These are phyloP conservation scores for Metschnikowia gelsemii DNA, from an alignment of 805 yeast species.

Conservation along the genomic window DNA sequence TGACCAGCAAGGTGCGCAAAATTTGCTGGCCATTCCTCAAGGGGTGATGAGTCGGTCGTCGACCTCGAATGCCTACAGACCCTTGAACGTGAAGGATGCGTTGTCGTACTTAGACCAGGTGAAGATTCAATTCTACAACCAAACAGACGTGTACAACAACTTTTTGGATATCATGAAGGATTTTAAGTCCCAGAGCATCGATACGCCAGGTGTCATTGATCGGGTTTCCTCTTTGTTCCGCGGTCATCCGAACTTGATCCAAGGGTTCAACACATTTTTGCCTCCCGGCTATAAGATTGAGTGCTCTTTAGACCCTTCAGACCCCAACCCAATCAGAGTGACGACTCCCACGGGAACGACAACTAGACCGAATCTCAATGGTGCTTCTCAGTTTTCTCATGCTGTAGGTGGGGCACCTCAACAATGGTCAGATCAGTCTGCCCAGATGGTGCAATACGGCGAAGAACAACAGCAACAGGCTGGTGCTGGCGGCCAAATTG, in stretches of 20 bases:
- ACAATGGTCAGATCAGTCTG: conserved; percentile 11
- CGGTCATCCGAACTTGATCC: conserved; percentile 91
- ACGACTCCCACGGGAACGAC: conserved; percentile 95
- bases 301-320: conserved; percentile 84
- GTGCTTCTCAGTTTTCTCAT: conserved; percentile 6
- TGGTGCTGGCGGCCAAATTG: conserved; percentile 64
- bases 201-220: conserved; percentile 98
- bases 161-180: conserved; percentile 98
- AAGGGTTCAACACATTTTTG: conserved; percentile 94
- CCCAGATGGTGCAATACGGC: conserved; percentile 6
- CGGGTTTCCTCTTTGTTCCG: conserved; percentile 87
- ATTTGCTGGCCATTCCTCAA: conserved; percentile 16
- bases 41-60: conserved; percentile 42
- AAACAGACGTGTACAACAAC: conserved; percentile 94
- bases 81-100: conserved; percentile 94
- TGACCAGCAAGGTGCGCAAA: conserved; percentile 12
- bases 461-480: conserved; percentile 19
- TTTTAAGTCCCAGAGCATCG: conserved; percentile 92
- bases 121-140: conserved; percentile 83
- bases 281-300: conserved; percentile 96
- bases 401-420: conserved; percentile 10
- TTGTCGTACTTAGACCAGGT: conserved; percentile 93
- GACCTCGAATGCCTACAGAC: conserved; percentile 56
- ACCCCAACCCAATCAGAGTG: conserved; percentile 88
- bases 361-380: conserved; percentile 50